phyloP scores from a whole-genome alignment of 352 stramenopile genomes.

The Globisporangium spiculum region DNA sequence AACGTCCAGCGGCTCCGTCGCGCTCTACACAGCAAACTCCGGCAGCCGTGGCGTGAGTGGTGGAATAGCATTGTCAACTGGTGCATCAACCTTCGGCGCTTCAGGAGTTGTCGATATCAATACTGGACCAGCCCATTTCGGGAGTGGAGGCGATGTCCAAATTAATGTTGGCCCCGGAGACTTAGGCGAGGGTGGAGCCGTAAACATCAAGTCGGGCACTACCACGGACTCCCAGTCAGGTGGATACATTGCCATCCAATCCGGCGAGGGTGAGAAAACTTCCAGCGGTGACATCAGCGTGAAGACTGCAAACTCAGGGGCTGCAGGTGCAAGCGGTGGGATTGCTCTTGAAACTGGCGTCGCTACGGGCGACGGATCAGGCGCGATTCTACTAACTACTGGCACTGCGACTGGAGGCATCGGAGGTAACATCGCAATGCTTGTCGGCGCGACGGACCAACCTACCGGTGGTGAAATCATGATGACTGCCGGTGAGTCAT shows the following conservation, averaged over 20 bases:
- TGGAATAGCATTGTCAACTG: constrained; percentile 32
- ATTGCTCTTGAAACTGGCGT: constrained; percentile 60
- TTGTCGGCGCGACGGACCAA: constrained; percentile 52
- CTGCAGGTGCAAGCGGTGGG: constrained; percentile 50
- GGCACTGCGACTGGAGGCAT: constrained; percentile 54
- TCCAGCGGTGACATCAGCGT: constrained; percentile 70
- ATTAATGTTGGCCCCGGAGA: constrained; percentile 65
- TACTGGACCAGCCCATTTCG: constrained; percentile 45
- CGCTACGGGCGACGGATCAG: constrained; percentile 48
- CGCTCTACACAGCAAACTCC: constrained; percentile 43
- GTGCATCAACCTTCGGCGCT: constrained; percentile 47
- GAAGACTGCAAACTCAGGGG: constrained; percentile 57
- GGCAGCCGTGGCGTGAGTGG: constrained; percentile 54
- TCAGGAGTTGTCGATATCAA: constrained; percentile 53
- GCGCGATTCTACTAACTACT: constrained; percentile 48
- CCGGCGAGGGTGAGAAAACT: constrained; percentile 56
- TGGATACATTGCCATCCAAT: constrained; percentile 54
- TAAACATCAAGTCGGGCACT: constrained; percentile 71
- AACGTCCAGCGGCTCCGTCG: constrained; percentile 51
- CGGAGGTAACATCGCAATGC: constrained; percentile 52
- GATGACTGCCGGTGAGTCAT: constrained; percentile 64
- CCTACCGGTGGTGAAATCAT: constrained; percentile 62
- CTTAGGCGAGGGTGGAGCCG: constrained; percentile 74
- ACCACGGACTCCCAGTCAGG: constrained; percentile 65
- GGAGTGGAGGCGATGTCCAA: constrained; percentile 51